Conservation (phyloP, 129 eudicot genomes). For the Helianthus tuberosus region DNA sequence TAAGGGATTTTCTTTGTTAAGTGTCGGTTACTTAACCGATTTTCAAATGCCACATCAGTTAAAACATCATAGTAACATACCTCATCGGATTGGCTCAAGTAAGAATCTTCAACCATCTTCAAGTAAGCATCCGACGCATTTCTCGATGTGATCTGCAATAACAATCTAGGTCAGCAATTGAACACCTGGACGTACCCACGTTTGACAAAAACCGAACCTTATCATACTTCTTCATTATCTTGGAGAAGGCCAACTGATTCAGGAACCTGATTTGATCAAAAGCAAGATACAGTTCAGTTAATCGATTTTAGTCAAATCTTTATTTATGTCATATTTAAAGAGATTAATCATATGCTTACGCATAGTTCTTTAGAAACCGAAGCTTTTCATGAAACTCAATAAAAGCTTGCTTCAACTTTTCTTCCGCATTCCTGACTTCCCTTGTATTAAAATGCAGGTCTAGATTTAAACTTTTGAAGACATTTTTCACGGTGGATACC, state of each 20-base stretch:
- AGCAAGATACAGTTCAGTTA: neutral
- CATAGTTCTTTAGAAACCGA: neutral
- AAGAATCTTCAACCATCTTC: neutral
- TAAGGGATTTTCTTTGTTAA: neutral
- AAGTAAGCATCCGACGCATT: neutral
- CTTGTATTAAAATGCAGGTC: conserved; percentile 43
- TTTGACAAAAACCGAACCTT: neutral
- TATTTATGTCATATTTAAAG: neutral
- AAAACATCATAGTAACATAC: conserved; percentile 2
- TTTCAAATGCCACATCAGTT: neutral
- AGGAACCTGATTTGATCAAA: neutral
- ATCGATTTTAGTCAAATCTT: no score
- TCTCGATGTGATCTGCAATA: neutral
- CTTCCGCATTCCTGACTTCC: conserved; percentile 31
- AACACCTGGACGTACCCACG: neutral
- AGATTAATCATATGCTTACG: neutral
- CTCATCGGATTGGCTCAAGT: neutral
- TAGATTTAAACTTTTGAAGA: conserved; percentile 34
- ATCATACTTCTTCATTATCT: neutral
- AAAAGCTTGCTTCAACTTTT: neutral
- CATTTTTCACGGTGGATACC: conserved; percentile 47
- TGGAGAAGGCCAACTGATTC: neutral
- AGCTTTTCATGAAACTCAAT: neutral
- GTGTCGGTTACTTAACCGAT: neutral
- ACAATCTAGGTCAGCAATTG: neutral